Percentiles rank a stretch among this genome's conserved stretches.
Conservation (phyloP, 371 early-diverging fungal species). For the Entomophthora muscae region DNA sequence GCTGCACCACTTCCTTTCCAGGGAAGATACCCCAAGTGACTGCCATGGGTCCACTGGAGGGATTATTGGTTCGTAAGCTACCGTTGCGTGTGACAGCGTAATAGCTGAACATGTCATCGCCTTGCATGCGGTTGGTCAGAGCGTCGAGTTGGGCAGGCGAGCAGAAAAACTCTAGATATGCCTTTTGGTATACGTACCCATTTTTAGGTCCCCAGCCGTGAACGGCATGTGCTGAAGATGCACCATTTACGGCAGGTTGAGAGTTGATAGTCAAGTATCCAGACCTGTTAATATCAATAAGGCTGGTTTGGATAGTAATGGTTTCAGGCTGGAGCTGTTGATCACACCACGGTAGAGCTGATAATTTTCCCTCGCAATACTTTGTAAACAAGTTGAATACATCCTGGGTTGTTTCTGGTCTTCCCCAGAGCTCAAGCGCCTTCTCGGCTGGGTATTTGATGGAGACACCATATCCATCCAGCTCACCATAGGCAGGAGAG, state of each 20-base stretch:
- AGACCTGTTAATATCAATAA: slow-evolving; percentile 49
- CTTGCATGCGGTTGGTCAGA: slow-evolving; percentile 43
- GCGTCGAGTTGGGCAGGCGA: slow-evolving; percentile 45
- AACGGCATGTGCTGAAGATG: slow-evolving; percentile 47
- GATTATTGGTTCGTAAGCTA: slow-evolving; percentile 68
- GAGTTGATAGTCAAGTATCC: slow-evolving; percentile 92
- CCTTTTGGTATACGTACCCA: slow-evolving; percentile 94
- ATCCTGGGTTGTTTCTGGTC: slow-evolving; percentile 44
- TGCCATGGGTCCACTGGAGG: slow-evolving; percentile 74
- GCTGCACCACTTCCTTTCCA: slow-evolving; percentile 88
- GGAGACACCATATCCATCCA: slow-evolving; percentile 76
- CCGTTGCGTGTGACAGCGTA: slow-evolving; percentile 82
- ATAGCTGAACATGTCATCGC: slow-evolving; percentile 55
- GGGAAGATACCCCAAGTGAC: slow-evolving; percentile 98
- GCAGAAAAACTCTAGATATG: slow-evolving; percentile 91
- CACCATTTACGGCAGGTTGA: slow-evolving; percentile 92
- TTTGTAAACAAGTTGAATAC: slow-evolving; percentile 53
- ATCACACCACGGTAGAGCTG: slow-evolving; percentile 85
- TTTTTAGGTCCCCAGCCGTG: slow-evolving; percentile 95
- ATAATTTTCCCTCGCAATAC: slow-evolving; percentile 61
- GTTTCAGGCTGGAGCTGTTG: slow-evolving; percentile 70
- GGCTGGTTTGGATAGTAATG: slow-evolving; percentile 40
- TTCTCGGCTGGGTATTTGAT: slow-evolving; percentile 45
- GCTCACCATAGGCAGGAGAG: slow-evolving; percentile 86
- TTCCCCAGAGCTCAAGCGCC: slow-evolving; percentile 58